Base-by-base conservation (phyloP, 352 stramenopile species). In the Globisporangium lucens region DNA sequence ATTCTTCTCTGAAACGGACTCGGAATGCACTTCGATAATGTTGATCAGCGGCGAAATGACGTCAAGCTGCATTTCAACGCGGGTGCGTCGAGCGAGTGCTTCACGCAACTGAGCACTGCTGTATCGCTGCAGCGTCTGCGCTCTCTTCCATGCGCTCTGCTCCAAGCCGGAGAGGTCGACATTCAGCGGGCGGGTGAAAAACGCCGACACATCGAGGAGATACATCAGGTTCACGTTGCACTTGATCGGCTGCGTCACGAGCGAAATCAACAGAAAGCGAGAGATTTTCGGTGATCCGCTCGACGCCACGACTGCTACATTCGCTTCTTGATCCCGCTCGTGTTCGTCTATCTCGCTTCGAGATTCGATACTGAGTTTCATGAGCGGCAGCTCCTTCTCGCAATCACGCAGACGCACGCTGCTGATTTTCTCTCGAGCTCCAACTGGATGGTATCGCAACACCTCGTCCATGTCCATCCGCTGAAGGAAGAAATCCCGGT, bases 41-140 rank as follows among this genome's bases (percentile, higher is more conserved):
- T 87, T 92, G 20, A 95, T 89, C 36, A 94, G 59, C 30, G 88
- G 88, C 8, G 88, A 94, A 10, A 93, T 89, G 13, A 95, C 77
- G 65, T 95, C 88, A 20, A 95, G 71, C 17, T 85, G 74, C 59
- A 95, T 69, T 36, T 91, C 75, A 4, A 95, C 70, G 63, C 84
- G 91, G 8, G 86, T 91, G 61, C 88, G 85, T 20, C 81, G 73
- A 49, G 82, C 75, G 30, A 95, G 67, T 9, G 85, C 86, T 61
- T 90, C 80, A 3, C 82, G 82, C 2, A 95, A 66, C 56, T 95
- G 88, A 52, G 86, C 84, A 38, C 78, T 61, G 69, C 88, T 95
- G 59, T 91, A 95, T 1, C 84, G 75, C 66, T 92, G 82, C 24
- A 95, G 65, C 66, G 76, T 90, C 60, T 92, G 84, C 17, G 88